Conservation (phyloP, 306 rosid genomes). For the Macrotyloma uniflorum region DNA sequence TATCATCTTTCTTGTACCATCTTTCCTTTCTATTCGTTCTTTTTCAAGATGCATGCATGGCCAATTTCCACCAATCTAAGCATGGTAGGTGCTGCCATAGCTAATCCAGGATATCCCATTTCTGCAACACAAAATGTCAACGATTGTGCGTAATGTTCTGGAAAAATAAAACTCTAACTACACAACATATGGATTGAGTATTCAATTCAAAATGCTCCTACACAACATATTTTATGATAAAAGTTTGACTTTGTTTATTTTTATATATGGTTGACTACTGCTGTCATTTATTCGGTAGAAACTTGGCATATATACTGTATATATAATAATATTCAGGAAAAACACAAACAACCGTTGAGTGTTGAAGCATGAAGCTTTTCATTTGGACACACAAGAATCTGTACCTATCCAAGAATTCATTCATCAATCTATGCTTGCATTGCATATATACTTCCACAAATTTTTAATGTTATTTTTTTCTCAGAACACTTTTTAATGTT, state of each 20-base stretch:
- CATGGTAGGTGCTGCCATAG: too few relatives aligned
- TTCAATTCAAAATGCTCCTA: too few relatives aligned
- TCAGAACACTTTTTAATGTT: neutral
- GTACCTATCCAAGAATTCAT: neutral
- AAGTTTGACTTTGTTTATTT: neutral
- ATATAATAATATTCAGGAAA: neutral
- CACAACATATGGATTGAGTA: too few relatives aligned
- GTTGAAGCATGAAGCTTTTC: neutral
- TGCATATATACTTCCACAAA: neutral
- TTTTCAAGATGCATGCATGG: neutral
- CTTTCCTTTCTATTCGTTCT: too few relatives aligned
- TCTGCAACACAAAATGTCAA: neutral
- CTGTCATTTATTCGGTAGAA: too few relatives aligned
- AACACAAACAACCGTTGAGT: neutral
- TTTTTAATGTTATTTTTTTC: neutral
- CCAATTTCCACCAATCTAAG: too few relatives aligned
- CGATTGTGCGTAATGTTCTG: neutral
- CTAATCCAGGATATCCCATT: neutral
- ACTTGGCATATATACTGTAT: too few relatives aligned
- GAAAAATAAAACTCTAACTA: too few relatives aligned
- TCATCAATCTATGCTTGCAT: neutral
- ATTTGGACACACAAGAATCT: neutral
- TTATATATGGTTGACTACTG: neutral
- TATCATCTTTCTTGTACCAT: too few relatives aligned
- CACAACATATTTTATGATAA: neutral